Evolutionary conservation across 495 filamentous ascomycete species (phyloP).

Genomic region (Darksidea phi): DNA sequence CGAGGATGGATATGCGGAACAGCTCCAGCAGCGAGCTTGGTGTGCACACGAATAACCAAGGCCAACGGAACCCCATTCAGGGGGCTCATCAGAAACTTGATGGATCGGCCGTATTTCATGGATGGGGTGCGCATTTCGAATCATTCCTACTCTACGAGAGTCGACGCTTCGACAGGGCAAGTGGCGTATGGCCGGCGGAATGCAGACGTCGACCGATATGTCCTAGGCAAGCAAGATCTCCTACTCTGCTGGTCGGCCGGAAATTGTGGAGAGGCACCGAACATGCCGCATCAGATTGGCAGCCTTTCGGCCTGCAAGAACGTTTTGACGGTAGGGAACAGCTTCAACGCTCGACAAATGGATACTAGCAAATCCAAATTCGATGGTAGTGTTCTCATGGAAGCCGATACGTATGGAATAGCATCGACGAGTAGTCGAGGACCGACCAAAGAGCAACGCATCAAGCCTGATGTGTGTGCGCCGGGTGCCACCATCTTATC

Average conservation of each 20-base stretch:
- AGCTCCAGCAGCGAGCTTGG: neutral
- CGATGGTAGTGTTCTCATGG: too few species aligned
- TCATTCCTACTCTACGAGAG: slow-evolving; percentile 1
- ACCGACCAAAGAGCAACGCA: neutral
- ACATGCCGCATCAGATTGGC: neutral
- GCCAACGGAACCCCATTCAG: too few species aligned
- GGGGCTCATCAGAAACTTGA: neutral
- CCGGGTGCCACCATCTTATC: neutral
- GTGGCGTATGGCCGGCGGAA: neutral
- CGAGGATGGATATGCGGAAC: too few species aligned
- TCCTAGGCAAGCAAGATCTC: neutral
- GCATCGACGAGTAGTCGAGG: neutral
- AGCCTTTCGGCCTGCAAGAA: neutral
- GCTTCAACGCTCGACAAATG: too few species aligned
- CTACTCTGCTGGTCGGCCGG: neutral
- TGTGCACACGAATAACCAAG: too few species aligned
- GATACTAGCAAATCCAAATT: too few species aligned
- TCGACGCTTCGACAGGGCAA: neutral
- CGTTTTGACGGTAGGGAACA: slow-evolving; percentile 1
- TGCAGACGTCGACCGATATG: neutral
- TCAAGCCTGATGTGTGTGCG: slow-evolving; percentile 6
- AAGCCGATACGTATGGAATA: neutral
- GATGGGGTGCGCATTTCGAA: neutral
- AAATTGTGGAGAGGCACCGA: neutral
- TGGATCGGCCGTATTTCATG: neutral